Conservation (phyloP, 1,139 yeast genomes). For the Blastobotrys arbuscula region DNA sequence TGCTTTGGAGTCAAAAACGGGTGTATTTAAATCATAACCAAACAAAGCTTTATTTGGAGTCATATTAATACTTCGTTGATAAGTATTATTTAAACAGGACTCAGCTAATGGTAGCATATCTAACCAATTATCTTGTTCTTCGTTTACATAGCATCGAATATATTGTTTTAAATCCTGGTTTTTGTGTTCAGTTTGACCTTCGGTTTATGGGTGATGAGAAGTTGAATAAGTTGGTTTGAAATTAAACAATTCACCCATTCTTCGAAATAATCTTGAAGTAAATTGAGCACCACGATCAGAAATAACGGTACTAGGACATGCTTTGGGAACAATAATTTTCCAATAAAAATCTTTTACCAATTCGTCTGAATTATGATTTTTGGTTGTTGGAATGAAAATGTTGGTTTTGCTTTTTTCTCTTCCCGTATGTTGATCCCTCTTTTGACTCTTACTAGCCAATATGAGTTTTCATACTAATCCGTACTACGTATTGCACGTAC, state of each 20-base stretch:
- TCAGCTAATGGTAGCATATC: neutral
- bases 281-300: neutral
- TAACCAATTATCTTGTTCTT: constrained; percentile 4
- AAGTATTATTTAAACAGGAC: neutral
- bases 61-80: neutral
- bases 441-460: no score
- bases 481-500: no score
- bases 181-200: constrained; percentile 5
- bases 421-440: no score
- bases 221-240: neutral
- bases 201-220: constrained; percentile 2
- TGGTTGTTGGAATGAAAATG: neutral
- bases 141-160: neutral
- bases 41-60: constrained; percentile 3
- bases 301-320: neutral
- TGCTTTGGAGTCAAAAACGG: neutral
- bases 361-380: neutral
- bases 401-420: no score
- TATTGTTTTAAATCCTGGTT: constrained; percentile 4
- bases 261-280: neutral
- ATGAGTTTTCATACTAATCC: no score
- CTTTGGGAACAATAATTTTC: neutral
- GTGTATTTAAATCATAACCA: neutral
- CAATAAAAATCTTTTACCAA: neutral
- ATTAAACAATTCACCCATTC: neutral